Evolutionary conservation across 805 yeast genomes (phyloP).

Genomic region (Kazachstania psychrophila): DNA sequence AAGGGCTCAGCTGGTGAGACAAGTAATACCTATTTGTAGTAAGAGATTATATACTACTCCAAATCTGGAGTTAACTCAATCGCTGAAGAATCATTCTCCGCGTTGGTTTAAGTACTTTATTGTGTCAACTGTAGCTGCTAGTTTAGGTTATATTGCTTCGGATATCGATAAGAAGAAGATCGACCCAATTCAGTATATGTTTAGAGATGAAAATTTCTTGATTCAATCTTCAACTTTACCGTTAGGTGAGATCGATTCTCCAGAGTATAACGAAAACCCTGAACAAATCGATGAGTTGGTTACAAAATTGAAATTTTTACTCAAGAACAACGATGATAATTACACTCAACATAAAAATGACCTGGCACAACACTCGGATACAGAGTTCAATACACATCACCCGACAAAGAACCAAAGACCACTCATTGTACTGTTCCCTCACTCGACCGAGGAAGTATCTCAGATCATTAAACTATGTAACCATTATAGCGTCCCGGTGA

Average conservation of each 20-base stretch:
- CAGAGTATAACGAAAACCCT: slow-evolving; percentile 31
- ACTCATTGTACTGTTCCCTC: slow-evolving; percentile 49
- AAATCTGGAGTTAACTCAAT: no score
- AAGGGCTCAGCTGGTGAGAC: no score
- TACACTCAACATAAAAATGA: slow-evolving; percentile 32
- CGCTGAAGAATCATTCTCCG: no score
- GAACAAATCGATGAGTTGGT: slow-evolving; percentile 35
- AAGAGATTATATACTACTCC: no score
- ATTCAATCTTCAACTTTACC: slow-evolving; percentile 13
- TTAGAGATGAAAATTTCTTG: neutral
- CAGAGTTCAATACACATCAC: slow-evolving; percentile 55
- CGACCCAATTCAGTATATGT: neutral
- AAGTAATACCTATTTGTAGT: no score
- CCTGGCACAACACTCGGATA: slow-evolving; percentile 46
- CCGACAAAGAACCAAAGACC: slow-evolving; percentile 53
- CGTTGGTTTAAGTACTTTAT: slow-evolving; percentile 4
- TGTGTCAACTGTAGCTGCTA: slow-evolving; percentile 1
- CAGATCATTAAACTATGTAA: slow-evolving; percentile 53
- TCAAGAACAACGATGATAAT: slow-evolving; percentile 33
- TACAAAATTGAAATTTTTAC: slow-evolving; percentile 31
- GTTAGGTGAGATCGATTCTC: slow-evolving; percentile 15
- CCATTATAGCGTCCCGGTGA: slow-evolving; percentile 53
- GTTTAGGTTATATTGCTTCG: slow-evolving; percentile 1
- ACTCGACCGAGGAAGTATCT: slow-evolving; percentile 57
- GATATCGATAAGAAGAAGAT: neutral